A percentile compares a stretch with the other conserved stretches of the same genome.
These are phyloP conservation scores for Balakata baccata DNA, from an alignment of 345 rosid species.

Conservation along the genomic window DNA sequence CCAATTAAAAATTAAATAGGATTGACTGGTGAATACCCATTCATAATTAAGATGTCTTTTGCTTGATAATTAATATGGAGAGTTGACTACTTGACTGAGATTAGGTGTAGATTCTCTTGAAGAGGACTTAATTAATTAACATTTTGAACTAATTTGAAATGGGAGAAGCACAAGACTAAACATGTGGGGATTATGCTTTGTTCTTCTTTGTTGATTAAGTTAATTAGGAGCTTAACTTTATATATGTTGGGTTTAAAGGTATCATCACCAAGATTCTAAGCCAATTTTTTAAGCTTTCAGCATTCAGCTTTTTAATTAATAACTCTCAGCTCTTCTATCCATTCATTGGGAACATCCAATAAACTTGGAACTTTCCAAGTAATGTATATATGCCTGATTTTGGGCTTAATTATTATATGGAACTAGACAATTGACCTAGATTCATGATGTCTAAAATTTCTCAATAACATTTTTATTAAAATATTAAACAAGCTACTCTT, in stretches of 20 bases:
- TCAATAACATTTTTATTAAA: no score
- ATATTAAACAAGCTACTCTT: no score
- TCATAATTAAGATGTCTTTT: not conserved
- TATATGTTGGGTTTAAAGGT: slow-evolving; percentile 17
- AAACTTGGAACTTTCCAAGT: not conserved
- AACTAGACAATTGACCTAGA: not conserved
- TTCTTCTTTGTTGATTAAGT: slow-evolving; percentile 2
- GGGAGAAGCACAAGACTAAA: slow-evolving; percentile 37
- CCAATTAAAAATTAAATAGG: not conserved
- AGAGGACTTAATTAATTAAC: not conserved
- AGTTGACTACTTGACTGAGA: not conserved
- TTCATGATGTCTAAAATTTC: not conserved
- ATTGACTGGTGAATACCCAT: not conserved
- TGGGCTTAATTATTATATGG: not conserved
- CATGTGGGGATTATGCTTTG: slow-evolving; percentile 39
- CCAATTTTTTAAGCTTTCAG: slow-evolving; percentile 21
- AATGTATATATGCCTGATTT: not conserved
- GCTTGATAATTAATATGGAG: not conserved
- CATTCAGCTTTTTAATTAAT: not conserved
- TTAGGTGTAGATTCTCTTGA: slow-evolving; percentile 1
- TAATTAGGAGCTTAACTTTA: not conserved
- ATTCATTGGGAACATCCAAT: slow-evolving; percentile 13
- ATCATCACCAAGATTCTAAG: slow-evolving; percentile 10
- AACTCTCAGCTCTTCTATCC: slow-evolving; percentile 7
- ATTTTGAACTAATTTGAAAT: not conserved